Evolutionary conservation across 2,329 filamentous ascomycete genomes (phyloP).

Genomic region (Hypoxylon sp.): DNA sequence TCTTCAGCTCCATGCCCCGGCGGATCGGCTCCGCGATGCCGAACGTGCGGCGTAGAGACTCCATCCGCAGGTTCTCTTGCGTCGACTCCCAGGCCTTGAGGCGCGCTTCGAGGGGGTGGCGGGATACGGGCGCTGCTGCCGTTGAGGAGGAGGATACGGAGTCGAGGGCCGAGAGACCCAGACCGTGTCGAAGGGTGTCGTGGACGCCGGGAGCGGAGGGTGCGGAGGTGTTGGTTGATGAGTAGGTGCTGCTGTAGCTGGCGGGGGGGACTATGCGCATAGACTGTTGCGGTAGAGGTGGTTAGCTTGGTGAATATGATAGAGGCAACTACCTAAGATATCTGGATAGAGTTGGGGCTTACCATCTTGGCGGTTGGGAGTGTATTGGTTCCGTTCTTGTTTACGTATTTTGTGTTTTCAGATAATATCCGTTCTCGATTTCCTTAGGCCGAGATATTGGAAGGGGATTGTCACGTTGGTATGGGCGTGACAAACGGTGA

Average conservation of each 20-base stretch:
- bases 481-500: not conserved
- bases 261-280: slow-evolving; percentile 88
- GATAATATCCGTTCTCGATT: not conserved
- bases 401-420: slow-evolving; percentile 10
- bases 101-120: slow-evolving; percentile 92
- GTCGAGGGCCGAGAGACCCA: slow-evolving; percentile 72
- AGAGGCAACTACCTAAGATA: not conserved
- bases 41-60: slow-evolving; percentile 86
- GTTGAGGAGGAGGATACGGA: slow-evolving; percentile 56
- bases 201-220: slow-evolving; percentile 94
- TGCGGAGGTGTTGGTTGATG: slow-evolving; percentile 74
- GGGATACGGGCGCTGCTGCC: slow-evolving; percentile 59
- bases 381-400: slow-evolving; percentile 10
- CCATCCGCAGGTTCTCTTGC: slow-evolving; percentile 90
- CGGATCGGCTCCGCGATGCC: slow-evolving; percentile 94
- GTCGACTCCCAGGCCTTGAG: slow-evolving; percentile 92
- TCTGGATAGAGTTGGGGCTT: slow-evolving; percentile 48
- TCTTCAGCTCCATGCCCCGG: slow-evolving; percentile 95
- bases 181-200: slow-evolving; percentile 90
- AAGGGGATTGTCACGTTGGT: not conserved
- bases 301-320: slow-evolving; percentile 41
- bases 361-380: slow-evolving; percentile 64
- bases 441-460: slow-evolving; percentile 1
- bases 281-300: slow-evolving; percentile 68
- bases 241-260: slow-evolving; percentile 75